Conservation (phyloP, 768 basidiomycete species). For the Xerocomellus chrysenteron region DNA sequence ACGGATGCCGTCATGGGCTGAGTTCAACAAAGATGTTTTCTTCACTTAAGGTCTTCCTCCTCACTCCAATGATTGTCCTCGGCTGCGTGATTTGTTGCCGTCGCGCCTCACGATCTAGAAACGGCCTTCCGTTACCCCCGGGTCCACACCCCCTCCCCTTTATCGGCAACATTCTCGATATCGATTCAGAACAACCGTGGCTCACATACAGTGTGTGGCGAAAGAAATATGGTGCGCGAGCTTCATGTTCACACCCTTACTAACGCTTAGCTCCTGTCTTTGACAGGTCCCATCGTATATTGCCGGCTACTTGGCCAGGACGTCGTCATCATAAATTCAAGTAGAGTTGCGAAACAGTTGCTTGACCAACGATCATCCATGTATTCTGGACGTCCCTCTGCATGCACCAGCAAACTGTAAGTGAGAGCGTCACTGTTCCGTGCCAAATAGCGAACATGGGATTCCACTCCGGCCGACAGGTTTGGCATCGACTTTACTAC, state of each 20-base stretch:
- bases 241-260: neutral
- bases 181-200: constrained; percentile 23
- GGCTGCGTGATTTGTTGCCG: constrained; percentile 10
- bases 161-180: constrained; percentile 26
- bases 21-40: constrained; percentile 13
- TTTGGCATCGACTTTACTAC: constrained; percentile 32
- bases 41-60: constrained; percentile 3
- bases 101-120: constrained; percentile 6
- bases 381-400: constrained; percentile 30
- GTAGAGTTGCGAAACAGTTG: constrained; percentile 24
- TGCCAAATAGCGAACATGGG: neutral
- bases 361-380: constrained; percentile 30
- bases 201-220: constrained; percentile 30
- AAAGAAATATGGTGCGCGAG: constrained; percentile 26
- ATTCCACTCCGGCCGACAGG: constrained; percentile 6
- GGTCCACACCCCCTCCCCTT: constrained; percentile 25
- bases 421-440: neutral
- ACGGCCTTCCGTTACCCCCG: constrained; percentile 17
- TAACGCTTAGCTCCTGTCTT: neutral
- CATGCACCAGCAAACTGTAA: constrained; percentile 24
- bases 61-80: constrained; percentile 7
- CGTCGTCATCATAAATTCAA: constrained; percentile 29
- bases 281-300: constrained; percentile 29
- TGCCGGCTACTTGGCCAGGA: constrained; percentile 27
- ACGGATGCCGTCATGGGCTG: neutral